Evolutionary conservation across 2,329 filamentous ascomycete species (phyloP).

Genomic region (Paraphaeosphaeria minitans): DNA sequence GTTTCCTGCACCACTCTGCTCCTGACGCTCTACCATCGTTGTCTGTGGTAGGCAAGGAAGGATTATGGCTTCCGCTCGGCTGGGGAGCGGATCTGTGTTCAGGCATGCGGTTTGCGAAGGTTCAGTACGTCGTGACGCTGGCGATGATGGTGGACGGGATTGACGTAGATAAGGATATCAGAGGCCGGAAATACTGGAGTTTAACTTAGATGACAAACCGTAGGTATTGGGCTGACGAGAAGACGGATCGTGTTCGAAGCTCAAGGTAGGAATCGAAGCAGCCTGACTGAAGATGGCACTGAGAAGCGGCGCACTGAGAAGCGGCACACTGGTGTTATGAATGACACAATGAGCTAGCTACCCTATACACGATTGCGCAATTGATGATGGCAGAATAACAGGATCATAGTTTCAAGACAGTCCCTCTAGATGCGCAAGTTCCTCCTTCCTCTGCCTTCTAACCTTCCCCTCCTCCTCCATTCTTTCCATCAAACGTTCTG

Average conservation of each 20-base stretch:
- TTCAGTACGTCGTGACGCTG: constrained; percentile 38
- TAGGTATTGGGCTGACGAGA: constrained; percentile 44
- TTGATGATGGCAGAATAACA: too few species aligned
- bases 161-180: too few species aligned
- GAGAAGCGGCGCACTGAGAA: too few species aligned
- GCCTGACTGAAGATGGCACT: too few species aligned
- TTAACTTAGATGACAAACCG: constrained; percentile 33
- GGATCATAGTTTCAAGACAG: too few species aligned
- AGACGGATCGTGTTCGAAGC: constrained; percentile 27
- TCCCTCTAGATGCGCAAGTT: neutral
- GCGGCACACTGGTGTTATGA: too few species aligned
- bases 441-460: constrained; percentile 7
- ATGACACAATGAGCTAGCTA: too few species aligned
- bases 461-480: constrained; percentile 11
- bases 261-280: too few species aligned
- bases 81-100: constrained; percentile 43
- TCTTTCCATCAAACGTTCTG: constrained; percentile 10
- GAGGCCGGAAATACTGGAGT: constrained; percentile 44
- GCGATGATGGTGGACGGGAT: constrained; percentile 35
- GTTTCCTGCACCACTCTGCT: neutral
- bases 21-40: neutral
- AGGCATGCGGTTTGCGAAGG: constrained; percentile 46
- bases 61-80: constrained; percentile 45
- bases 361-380: too few species aligned
- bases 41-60: constrained; percentile 29